Evolutionary conservation across 1,284 basidiomycete species (phyloP), one percentile per base, ranked within the genome.

Genomic region (Albatrellus sp.): DNA sequence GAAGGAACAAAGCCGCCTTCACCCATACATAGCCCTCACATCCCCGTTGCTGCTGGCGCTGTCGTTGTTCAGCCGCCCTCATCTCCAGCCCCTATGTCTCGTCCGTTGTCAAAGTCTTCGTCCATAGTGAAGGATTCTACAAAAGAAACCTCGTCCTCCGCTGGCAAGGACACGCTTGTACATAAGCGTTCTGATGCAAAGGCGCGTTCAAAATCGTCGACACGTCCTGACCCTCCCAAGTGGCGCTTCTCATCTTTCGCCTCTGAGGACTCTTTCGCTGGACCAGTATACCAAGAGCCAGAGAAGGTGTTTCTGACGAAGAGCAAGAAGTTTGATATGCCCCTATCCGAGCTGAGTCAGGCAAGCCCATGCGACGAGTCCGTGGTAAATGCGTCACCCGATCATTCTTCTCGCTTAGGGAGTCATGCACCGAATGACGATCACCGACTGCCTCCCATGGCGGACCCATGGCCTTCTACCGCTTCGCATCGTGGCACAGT

Each of bases 221-320:
- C 42, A 8, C 32, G 32, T 17, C 42, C 14, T 17, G 11, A 24
- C 40, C 10, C 48, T 45, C 38, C 52, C 35, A 51, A 45, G 37
- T 52, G 48, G 13, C 53, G 48, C 40, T 68, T 69, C 14, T 60
- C 61, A 28, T 67, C 70, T 5, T 53, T 55, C 28, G 40, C 57
- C 5, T 66, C 77, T 2, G 68, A 73, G 55, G 80, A 81, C 54
- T 83, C 80, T 1, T 81, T 84, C 49, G 76, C 67, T 36, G 72
- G 63, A 28, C 64, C 65, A 30, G 64, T 69, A 4, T 48, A 43
- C 14, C 63, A 68, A 39, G 70, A 78, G 46, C 68, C 66, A 8
- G 66, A 65, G 31, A 63, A 67, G 45, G 58, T 57, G 17, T 72
- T 67, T 54, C 53, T 79, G 8, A 65, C 71, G 7, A 61, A 62